phyloP scores from a whole-genome alignment of 352 stramenopile species.

The Peronosclerospora sorghi region DNA sequence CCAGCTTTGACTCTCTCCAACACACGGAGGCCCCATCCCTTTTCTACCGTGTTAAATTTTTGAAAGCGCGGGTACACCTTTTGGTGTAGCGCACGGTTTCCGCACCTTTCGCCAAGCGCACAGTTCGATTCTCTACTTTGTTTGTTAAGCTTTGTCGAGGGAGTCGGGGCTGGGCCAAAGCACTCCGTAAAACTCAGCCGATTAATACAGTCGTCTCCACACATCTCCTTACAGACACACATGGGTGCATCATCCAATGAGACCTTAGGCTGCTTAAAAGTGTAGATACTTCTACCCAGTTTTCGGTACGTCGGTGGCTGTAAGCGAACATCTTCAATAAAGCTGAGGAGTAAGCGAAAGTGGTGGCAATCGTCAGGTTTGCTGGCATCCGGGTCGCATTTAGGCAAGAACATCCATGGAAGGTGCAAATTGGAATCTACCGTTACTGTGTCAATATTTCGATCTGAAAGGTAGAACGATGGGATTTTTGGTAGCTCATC shows the following conservation, averaged over 20 bases:
- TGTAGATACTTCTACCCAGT: constrained; percentile 73
- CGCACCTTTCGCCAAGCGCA: constrained; percentile 80
- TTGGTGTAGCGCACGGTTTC: constrained; percentile 86
- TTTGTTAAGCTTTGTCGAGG: constrained; percentile 58
- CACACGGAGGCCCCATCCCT: constrained; percentile 86
- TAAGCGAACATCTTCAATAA: constrained; percentile 68
- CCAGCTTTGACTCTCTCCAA: constrained; percentile 72
- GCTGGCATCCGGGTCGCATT: constrained; percentile 36
- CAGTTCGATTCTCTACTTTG: constrained; percentile 84
- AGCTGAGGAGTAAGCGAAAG: constrained; percentile 55
- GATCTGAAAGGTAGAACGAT: constrained; percentile 52
- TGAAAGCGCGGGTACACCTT: constrained; percentile 63
- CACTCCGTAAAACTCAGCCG: constrained; percentile 88
- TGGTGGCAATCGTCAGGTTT: constrained; percentile 55
- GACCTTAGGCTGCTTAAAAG: constrained; percentile 70
- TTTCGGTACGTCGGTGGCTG: constrained; percentile 70
- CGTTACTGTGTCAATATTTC: constrained; percentile 51
- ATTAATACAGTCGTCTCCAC: constrained; percentile 91
- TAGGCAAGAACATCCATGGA: constrained; percentile 71
- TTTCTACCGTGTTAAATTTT: constrained; percentile 74
- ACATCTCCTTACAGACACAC: constrained; percentile 69
- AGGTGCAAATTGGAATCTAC: constrained; percentile 70
- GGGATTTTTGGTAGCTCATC: constrained; percentile 74
- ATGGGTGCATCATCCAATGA: constrained; percentile 66
- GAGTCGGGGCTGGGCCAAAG: constrained; percentile 55